Base-by-base conservation (phyloP, 257 asterid species). In the Lithospermum erythrorhizon region DNA sequence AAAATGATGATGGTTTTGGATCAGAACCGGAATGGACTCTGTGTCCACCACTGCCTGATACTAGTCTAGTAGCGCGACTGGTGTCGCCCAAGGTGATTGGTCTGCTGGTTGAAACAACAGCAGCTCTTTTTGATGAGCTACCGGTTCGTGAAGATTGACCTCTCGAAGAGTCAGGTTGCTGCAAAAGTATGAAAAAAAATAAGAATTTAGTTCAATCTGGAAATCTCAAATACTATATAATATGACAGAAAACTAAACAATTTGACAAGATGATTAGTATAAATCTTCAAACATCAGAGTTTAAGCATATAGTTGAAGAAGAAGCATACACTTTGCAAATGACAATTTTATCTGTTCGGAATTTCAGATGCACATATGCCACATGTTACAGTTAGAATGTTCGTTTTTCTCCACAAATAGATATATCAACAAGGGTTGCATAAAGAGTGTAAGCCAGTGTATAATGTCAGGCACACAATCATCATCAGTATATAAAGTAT, bases 91-190 rank as follows among this genome's bases (percentile, higher is more conserved):
- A 68, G 57, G 82, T 69, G 65, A 78, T 63, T 24, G 81, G 87
- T 66, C 79, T 72, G 71, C 73, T 76, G 69, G 63, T 81, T 62
- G 89, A 78, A 57, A 81, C 78, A 54, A 81, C 76, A 49, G 72
- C 84, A 48, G 88, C 89, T 77, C 94, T 81, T 78, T 76, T 87
- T 59, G 91, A 83, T 18, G 97, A 75, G 73, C 80, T 81, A 32
- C 87, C 87, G 59, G 78, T 83, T 68, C 95, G 70, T 3, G 87
- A 78, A 32, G 82, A 72, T 48, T 76, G 84, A 45, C 80, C 86
- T 66, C 64, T 87, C 59, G 83, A 94, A 59, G 91, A 71, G 66
- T 83, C 94, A 22, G 67, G 74, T 76, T 83, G 95, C 95, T 83
- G 89, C 61, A 65, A 63, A n/a, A n/a, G n/a, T n/a, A n/a, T n/a